Evolutionary conservation across 176 grass and related monocot species (phyloP), one percentile per base, ranked within the genome.

Genomic region (Echinochloa phyllopogon): DNA sequence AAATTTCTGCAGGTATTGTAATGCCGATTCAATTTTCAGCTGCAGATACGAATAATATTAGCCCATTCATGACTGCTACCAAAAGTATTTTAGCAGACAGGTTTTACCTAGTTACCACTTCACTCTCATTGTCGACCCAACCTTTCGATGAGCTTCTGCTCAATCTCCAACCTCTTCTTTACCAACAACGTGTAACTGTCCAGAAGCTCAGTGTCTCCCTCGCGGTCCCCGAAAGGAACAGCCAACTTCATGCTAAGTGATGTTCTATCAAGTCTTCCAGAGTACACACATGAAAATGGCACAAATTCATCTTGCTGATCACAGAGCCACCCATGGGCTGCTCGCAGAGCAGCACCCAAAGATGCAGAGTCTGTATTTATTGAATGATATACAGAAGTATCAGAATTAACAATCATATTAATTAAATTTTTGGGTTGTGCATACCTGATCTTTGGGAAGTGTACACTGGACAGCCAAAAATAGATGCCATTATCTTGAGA

Each of bases 401-500:
- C 41, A 79, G 76, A 65, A 13, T 4, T 49, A 20, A 75, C 18
- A 71, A 66, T 8, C 11, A 71, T 16, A 14, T 70, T 27, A 15
- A 23, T 23, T 23, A 58, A n/a, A 10, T 58, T 58, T 58, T 8
- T n/a, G n/a, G 20, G 4, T 6, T 75, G 20, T 27, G 23, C 36
- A 53, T 90, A 86, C 96, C 96, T 78, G 91, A 84, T 69, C 96
- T 91, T 69, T 90, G 87, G 48, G 86, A 91, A n/a, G 73, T 94
- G 77, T 94, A 94, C 45, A 95, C 87, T 16, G 96, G 76, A 71
- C 89, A 92, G 16, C 96, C 91, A 15, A 95, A 98, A 87, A 95
- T 67, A 23, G 86, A 78, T 37, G 93, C 82, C 65, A 98, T 92
- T 18, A 83, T 77, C 85, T 94, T 94, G 24, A 98, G 89, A 88